Percentiles rank a stretch among this genome's conserved stretches.
Conservation (phyloP, 257 asterid genomes). For the Nicotiana benthamiana region DNA sequence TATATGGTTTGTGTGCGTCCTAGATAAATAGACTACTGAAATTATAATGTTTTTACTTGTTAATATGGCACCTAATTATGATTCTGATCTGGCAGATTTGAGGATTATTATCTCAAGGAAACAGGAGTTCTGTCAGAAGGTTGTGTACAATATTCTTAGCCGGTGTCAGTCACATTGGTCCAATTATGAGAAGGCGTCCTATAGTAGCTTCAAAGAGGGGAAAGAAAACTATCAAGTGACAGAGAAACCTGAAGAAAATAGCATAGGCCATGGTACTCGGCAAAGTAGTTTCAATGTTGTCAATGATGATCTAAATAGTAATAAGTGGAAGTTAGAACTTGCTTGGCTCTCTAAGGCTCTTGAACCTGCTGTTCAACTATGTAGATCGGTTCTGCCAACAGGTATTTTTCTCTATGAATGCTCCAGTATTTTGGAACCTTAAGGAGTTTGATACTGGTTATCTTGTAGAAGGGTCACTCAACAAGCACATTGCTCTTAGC, state of each 20-base stretch:
- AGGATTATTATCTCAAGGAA: slow-evolving; percentile 28
- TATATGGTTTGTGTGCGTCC: slow-evolving; percentile 19
- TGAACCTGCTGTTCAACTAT: slow-evolving; percentile 84
- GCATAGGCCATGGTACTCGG: slow-evolving; percentile 12
- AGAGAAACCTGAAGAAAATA: not conserved
- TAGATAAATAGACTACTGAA: slow-evolving; percentile 11
- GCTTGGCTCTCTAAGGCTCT: slow-evolving; percentile 80
- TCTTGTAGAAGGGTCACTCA: not conserved
- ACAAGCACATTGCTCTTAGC: not conserved
- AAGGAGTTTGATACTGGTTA: not conserved
- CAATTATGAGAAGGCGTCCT: too few species aligned
- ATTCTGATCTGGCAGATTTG: slow-evolving; percentile 33
- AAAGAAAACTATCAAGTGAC: slow-evolving; percentile 14
- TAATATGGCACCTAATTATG: slow-evolving; percentile 21
- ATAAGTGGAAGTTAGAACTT: slow-evolving; percentile 71
- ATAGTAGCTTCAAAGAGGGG: too few species aligned
- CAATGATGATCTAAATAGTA: slow-evolving; percentile 29
- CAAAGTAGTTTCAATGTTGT: slow-evolving; percentile 24
- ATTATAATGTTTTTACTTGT: slow-evolving; percentile 42
- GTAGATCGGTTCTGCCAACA: slow-evolving; percentile 69
- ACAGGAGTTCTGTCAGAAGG: slow-evolving; percentile 9
- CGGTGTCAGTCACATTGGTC: slow-evolving; percentile 55
- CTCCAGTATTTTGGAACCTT: not conserved
- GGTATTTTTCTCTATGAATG: slow-evolving; percentile 25
- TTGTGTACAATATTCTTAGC: slow-evolving; percentile 25